Evolutionary conservation across 2,329 filamentous ascomycete species (phyloP), one percentile per base, ranked within the genome.

Genomic region (Fusarium sp.): DNA sequence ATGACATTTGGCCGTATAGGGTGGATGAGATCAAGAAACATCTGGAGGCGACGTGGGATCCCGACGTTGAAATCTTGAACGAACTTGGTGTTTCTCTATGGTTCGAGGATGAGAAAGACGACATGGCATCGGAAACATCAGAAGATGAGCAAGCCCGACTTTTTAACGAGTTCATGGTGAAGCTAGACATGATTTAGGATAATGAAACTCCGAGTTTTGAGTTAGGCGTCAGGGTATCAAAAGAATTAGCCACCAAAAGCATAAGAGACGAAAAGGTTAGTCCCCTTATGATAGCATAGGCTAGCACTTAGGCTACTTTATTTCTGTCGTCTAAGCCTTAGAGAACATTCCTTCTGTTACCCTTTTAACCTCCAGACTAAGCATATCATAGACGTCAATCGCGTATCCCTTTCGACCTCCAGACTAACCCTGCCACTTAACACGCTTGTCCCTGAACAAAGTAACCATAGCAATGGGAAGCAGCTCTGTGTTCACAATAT

Each of bases 391-490:
- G 8, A 12, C 6, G 14, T 20, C 14, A 12, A 34, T 40, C 12
- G 20, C 5, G 24, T 32, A 12, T 4, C 8, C 6, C 5, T 10
- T 1, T 12, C 2, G 8, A 2, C 2, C 20, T 14, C 12, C 14
- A 24, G n/a, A 16, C 42, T 67, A 62, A 8, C 45, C 60, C 54
- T 83, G 77, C 84, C 84, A 86, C 30, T 76, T 79, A 1, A 85
- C 79, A 50, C 81, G 76, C 75, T 80, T 83, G 46, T 84, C 78
- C 62, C 80, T 79, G 40, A 85, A 81, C 53, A 84, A 76, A 14
- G 75, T 77, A 8, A 85, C 82, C 82, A 86, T 81, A 0, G 83
- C 84, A 75, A 83, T 83, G 3, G 84, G 84, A 75, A 86, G 66
- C 49, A 83, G 54, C 3, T 81, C 83, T 4, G 79, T 75, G 29